These are phyloP conservation scores for Rubus idaeus DNA, from an alignment of 306 rosid species.

Conservation along the genomic window DNA sequence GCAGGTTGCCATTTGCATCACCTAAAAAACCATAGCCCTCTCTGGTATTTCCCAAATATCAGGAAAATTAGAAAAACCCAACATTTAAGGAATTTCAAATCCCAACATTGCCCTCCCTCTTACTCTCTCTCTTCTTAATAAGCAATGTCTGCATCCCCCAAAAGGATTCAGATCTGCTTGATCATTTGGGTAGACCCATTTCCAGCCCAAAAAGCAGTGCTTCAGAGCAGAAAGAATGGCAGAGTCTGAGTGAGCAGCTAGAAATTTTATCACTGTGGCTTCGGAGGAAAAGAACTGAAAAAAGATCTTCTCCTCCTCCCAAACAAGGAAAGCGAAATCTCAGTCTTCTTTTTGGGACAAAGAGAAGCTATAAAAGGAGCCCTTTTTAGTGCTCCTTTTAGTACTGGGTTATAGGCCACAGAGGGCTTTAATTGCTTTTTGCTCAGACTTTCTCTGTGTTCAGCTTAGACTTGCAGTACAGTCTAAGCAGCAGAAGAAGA, in stretches of 20 bases:
- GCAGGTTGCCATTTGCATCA: neutral
- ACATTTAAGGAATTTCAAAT: slow-evolving; percentile 36
- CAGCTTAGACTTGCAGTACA: slow-evolving; percentile 23
- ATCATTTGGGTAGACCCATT: slow-evolving; percentile 34
- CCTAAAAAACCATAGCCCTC: neutral
- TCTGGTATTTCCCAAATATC: slow-evolving; percentile 24
- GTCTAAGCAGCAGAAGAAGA: neutral
- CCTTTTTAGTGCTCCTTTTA: slow-evolving; percentile 40
- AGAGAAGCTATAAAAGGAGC: slow-evolving; percentile 42
- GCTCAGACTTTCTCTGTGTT: slow-evolving; percentile 13
- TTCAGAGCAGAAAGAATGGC: slow-evolving; percentile 36
- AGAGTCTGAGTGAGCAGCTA: slow-evolving; percentile 9
- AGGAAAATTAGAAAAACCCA: slow-evolving; percentile 22
- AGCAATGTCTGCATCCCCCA: slow-evolving; percentile 21
- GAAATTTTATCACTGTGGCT: slow-evolving; percentile 17
- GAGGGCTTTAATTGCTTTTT: slow-evolving; percentile 30
- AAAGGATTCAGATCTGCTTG: slow-evolving; percentile 36
- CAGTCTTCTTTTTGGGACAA: slow-evolving; percentile 47
- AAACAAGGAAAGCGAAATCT: slow-evolving; percentile 35
- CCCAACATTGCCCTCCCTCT: slow-evolving; percentile 28
- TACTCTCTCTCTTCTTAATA: slow-evolving; percentile 10
- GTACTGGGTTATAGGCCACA: slow-evolving; percentile 16
- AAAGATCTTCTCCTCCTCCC: slow-evolving; percentile 33
- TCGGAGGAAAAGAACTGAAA: slow-evolving; percentile 21
- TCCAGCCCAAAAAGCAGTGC: slow-evolving; percentile 5